Evolutionary conservation across 805 yeast genomes (phyloP).

Genomic region (Candida endomychidarum): DNA sequence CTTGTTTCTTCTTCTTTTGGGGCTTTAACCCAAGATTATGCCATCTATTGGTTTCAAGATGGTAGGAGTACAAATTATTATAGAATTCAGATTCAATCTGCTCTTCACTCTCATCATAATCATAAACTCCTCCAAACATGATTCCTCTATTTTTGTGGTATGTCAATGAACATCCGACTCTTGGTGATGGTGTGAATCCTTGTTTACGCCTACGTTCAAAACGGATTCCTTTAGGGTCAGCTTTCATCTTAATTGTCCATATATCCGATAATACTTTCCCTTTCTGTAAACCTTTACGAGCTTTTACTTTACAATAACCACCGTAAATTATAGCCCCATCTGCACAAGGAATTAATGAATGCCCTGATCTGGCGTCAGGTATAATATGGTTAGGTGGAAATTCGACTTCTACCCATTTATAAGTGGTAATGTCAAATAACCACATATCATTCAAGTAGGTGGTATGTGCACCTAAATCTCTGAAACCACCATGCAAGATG

Average conservation of each 20-base stretch:
- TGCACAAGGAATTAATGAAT: slow-evolving; percentile 72
- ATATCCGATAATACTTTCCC: slow-evolving; percentile 86
- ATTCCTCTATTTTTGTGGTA: slow-evolving; percentile 90
- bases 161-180: slow-evolving; percentile 93
- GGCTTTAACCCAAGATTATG: slow-evolving; percentile 66
- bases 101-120: slow-evolving; percentile 94
- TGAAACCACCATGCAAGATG: slow-evolving; percentile 85
- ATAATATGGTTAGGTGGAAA: slow-evolving; percentile 76
- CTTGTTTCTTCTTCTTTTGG: slow-evolving; percentile 50
- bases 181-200: slow-evolving; percentile 86
- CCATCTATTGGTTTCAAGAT: slow-evolving; percentile 88
- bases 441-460: slow-evolving; percentile 84
- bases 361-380: slow-evolving; percentile 95
- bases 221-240: slow-evolving; percentile 70
- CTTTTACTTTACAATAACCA: slow-evolving; percentile 91
- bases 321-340: slow-evolving; percentile 90
- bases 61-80: slow-evolving; percentile 78
- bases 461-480: slow-evolving; percentile 83
- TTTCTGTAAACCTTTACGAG: slow-evolving; percentile 81
- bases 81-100: slow-evolving; percentile 80
- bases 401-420: slow-evolving; percentile 89
- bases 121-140: slow-evolving; percentile 93
- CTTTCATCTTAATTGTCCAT: slow-evolving; percentile 85
- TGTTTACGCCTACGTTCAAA: slow-evolving; percentile 91
- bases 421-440: slow-evolving; percentile 86